Base-by-base conservation (phyloP, 208 protist genomes). In the Leishmania lainsoni region DNA sequence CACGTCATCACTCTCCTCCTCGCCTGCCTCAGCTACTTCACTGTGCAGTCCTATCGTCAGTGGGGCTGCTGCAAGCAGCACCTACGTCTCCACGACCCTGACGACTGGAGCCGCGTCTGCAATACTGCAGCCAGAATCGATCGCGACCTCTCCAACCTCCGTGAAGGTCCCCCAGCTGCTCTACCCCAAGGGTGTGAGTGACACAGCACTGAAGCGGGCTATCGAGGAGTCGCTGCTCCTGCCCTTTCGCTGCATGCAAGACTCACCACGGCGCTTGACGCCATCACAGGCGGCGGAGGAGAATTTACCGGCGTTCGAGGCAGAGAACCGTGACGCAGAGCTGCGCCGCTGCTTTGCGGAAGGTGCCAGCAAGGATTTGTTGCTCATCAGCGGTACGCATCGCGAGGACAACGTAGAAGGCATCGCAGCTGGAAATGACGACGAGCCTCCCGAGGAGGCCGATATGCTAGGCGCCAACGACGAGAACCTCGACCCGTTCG, bases 221-320 rank as follows among this genome's bases (percentile, higher is more conserved):
- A 95, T 97, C 75, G 87, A 91, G 39, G 93, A 97, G 75, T 88
- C 81, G 29, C 65, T 93, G 45, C 76, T 84, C 72, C 84, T 95
- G 16, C 84, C 86, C 58, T 90, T 90, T 48, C 89, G 88, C 70
- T 95, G 91, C 76, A 63, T 79, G 51, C 83, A 79, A 56, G 91
- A 97, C 82, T 78, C 86, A 16, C 85, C 87, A 70, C 69, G 84
- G 72, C 70, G 90, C 8, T 76, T 77, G 65, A 82, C 81, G 52
- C 75, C 77, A 59, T 71, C 66, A 17, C 80, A 80, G 61, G 80
- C 79, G 8, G 83, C 75, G 16, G 66, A 80, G 1, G 76, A 79
- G 56, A 45, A 48, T 29, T 66, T 89, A 22, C 84, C 80, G 39
- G 80, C 35, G 17, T 86, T 89, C 45, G 84, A 81, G 71, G 72